phyloP scores from a whole-genome alignment of 129 eudicot genomes.

The Sambucus nigra region DNA sequence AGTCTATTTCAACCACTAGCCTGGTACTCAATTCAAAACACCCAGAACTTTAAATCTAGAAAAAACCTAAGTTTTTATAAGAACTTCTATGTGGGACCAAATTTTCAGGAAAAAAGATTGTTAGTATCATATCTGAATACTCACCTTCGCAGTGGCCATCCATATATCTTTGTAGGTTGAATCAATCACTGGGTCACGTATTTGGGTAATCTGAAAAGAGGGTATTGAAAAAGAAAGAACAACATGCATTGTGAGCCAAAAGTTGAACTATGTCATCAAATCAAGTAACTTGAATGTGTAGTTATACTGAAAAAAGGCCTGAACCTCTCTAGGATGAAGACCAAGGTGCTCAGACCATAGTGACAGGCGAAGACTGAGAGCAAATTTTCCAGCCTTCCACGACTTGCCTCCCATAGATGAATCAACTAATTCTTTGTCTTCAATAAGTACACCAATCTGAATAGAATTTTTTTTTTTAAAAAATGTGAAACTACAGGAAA shows the following conservation, averaged over 20 bases:
- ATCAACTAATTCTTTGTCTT: slow-evolving; percentile 79
- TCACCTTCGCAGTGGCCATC: slow-evolving; percentile 96
- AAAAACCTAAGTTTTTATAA: too few species aligned
- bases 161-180: slow-evolving; percentile 93
- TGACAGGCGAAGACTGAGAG: slow-evolving; percentile 80
- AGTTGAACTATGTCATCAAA: not conserved
- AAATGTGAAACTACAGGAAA: not conserved
- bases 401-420: slow-evolving; percentile 80
- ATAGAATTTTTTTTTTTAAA: too few species aligned
- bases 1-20: too few species aligned
- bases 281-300: not conserved
- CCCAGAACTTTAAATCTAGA: too few species aligned
- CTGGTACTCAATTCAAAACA: too few species aligned
- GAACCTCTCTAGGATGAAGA: slow-evolving; percentile 71
- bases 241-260: slow-evolving; percentile 1
- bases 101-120: not conserved
- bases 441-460: slow-evolving; percentile 90
- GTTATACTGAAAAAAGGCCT: not conserved
- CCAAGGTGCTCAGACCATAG: slow-evolving; percentile 98
- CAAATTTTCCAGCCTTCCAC: slow-evolving; percentile 92
- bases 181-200: slow-evolving; percentile 76
- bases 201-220: slow-evolving; percentile 46
- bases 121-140: not conserved
- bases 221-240: not conserved
- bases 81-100: too few species aligned